phyloP scores from a whole-genome alignment of 2,329 filamentous ascomycete genomes.

The Penicillium sp. region DNA sequence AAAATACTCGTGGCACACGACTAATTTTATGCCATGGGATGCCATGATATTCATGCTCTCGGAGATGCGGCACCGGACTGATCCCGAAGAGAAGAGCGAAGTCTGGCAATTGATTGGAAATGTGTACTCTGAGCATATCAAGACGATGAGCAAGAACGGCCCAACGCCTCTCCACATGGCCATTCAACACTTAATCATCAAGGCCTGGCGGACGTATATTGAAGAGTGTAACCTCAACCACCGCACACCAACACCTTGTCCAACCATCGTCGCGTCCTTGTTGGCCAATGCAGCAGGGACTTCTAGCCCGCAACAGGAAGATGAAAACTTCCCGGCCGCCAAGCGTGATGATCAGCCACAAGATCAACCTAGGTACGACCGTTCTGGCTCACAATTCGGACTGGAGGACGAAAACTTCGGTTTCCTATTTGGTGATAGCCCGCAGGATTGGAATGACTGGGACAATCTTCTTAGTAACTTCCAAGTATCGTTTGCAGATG shows the following conservation, averaged over 20 bases:
- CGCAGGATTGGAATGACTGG: conserved; percentile 30
- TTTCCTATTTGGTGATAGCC: conserved; percentile 17
- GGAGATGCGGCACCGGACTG: conserved; percentile 38
- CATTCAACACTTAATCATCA: conserved; percentile 26
- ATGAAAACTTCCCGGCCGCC: background rate
- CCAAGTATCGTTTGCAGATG: conserved; percentile 20
- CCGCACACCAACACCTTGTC: conserved; percentile 18
- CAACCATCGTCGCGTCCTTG: conserved; percentile 17
- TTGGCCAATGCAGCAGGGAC: conserved; percentile 3
- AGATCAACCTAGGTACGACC: conserved; percentile 1
- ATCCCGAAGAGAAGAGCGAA: conserved; percentile 34
- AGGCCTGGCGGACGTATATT: conserved; percentile 26
- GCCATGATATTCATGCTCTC: conserved; percentile 51
- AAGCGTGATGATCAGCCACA: background rate
- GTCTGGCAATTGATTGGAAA: conserved; percentile 49
- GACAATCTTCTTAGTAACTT: conserved; percentile 30
- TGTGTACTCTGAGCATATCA: conserved; percentile 42
- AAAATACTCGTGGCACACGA: conserved; percentile 47
- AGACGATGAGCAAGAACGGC: conserved; percentile 14
- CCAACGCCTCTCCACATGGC: conserved; percentile 23
- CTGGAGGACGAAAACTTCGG: conserved; percentile 4
- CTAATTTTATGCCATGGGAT: conserved; percentile 52
- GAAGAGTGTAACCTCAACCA: conserved; percentile 21
- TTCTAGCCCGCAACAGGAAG: background rate
- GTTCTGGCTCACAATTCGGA: background rate